These are phyloP conservation scores for Aphanomyces cochlioides DNA, from an alignment of 352 stramenopile species.

Conservation along the genomic window DNA sequence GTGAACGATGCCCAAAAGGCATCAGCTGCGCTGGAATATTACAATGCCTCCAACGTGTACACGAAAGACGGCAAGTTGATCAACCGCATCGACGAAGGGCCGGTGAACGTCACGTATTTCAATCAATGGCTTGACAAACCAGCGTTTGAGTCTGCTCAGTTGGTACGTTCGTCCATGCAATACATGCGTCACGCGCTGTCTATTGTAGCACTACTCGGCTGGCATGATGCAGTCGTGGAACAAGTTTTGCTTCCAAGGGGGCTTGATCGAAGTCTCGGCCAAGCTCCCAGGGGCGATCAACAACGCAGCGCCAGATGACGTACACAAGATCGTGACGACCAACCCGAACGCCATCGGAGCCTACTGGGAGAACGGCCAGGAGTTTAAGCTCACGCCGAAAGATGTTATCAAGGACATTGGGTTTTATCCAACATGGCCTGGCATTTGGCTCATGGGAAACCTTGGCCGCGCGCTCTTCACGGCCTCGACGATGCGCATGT, in stretches of 20 bases:
- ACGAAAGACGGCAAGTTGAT: constrained; percentile 33
- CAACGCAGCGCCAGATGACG: constrained; percentile 46
- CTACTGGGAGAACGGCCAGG: constrained; percentile 32
- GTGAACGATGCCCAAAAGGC: constrained; percentile 92
- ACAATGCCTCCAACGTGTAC: constrained; percentile 82
- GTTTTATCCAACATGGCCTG: constrained; percentile 71
- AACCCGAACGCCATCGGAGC: constrained; percentile 53
- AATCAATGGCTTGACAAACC: constrained; percentile 62
- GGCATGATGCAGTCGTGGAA: constrained; percentile 89
- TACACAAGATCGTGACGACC: constrained; percentile 40
- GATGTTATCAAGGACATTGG: constrained; percentile 33
- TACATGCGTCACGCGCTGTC: not conserved
- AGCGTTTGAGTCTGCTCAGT: constrained; percentile 43
- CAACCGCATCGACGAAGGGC: constrained; percentile 28
- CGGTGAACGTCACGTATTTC: constrained; percentile 51
- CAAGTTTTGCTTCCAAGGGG: constrained; percentile 94
- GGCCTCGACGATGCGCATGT: constrained; percentile 82
- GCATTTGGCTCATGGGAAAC: constrained; percentile 88
- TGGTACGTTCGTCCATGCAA: constrained; percentile 31
- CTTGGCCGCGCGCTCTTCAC: constrained; percentile 81
- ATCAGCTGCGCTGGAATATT: constrained; percentile 87
- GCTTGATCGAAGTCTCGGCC: constrained; percentile 83
- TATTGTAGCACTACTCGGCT: constrained; percentile 48
- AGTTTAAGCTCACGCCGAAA: constrained; percentile 10
- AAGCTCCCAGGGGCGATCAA: constrained; percentile 72